Percentiles rank a stretch among this genome's conserved stretches.
phyloP scores from a whole-genome alignment of 345 rosid genomes.

The Geranium brycei region DNA sequence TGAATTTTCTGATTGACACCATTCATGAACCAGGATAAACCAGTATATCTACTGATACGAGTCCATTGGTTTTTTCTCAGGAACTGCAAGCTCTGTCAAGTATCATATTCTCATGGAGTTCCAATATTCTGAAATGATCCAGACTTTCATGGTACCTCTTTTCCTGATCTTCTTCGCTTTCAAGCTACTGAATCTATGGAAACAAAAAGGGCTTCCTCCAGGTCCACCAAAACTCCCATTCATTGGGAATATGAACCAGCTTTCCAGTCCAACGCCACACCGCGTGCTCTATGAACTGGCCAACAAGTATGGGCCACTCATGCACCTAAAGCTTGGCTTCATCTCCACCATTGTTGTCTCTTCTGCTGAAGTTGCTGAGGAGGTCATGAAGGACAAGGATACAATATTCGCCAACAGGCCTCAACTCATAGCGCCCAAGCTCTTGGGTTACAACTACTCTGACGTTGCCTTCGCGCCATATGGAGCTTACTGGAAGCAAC shows the following conservation, averaged over 20 bases:
- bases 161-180: background rate
- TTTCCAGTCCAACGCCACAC: background rate
- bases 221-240: conserved; percentile 19
- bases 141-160: background rate
- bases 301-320: background rate
- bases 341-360: background rate
- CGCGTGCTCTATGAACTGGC: background rate
- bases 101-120: too few species aligned
- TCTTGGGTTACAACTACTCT: background rate
- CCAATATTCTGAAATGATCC: too few species aligned
- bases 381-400: background rate
- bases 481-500: conserved; percentile 4
- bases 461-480: conserved; percentile 2
- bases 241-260: conserved; percentile 13
- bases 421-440: background rate
- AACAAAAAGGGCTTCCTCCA: conserved; percentile 9
- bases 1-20: too few species aligned
- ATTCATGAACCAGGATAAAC: too few species aligned
- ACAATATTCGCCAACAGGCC: conserved; percentile 5
- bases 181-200: background rate
- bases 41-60: too few species aligned
- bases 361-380: background rate
- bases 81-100: too few species aligned
- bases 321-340: conserved; percentile 1
- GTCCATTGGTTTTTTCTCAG: too few species aligned